Base-by-base conservation (phyloP, 345 rosid species). In the Reutealis trisperma region DNA sequence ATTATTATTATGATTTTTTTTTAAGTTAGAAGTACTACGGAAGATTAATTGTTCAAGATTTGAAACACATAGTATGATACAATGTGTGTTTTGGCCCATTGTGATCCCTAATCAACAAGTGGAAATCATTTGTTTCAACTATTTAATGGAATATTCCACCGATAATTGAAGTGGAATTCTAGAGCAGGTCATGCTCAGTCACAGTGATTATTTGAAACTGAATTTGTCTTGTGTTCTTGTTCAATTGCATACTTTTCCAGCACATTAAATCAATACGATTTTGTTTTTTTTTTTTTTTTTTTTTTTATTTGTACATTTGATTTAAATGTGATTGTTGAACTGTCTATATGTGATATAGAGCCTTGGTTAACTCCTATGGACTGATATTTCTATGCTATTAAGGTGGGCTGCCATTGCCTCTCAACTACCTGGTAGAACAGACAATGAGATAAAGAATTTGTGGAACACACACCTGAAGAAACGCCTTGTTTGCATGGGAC, bases 321-420 rank as follows among this genome's bases (percentile, higher is more conserved):
- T 7, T 47, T 51, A 14, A 51, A 51, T 51, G 5, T 12, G 59
- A 54, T 12, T 15, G 4, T 4, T 54, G 59, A 52, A 52, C 4
- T 41, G 3, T 1, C 32, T 54, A 70, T 30, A 52, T 54, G 44
- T 9, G 47, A 21, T 8, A 25, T 5, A 42, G 70, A 41, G 4
- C 49, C 27, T 11, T 44, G 4, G 1, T 47, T 18, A 54, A 16
- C 6, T 16, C 15, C 37, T 4, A 34, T 1, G 37, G 37, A 34
- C 0, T 49, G 54, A 37, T 58, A 19, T 49, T 4, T 61, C 9
- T 2, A 13, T 78, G 67, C 16, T 52, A 63, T 78, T 74, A 70
- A 95, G 99, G 86, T 96, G 99, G 99, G 98, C 99, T 47, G 92
- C 98, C n/a, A 96, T 96, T 74, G 98, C 99, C 32, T 88, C 90